These are phyloP conservation scores for Aspergillus terreus DNA, from an alignment of 2,329 filamentous ascomycete genomes.

Conservation along the genomic window DNA sequence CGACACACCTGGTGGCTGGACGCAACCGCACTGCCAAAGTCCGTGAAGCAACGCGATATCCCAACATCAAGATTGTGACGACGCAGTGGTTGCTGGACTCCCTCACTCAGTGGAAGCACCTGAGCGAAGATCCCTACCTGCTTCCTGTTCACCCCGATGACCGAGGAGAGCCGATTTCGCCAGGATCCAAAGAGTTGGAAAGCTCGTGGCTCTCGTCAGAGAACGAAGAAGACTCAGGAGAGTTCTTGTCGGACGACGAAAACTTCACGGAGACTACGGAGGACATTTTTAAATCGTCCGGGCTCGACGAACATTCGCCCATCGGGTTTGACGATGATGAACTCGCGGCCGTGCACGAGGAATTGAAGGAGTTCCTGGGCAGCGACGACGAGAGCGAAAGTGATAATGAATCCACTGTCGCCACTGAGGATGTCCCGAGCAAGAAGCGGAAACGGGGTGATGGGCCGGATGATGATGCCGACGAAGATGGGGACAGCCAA, in stretches of 20 bases:
- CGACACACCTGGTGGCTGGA: conserved; percentile 51
- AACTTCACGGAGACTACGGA: conserved; percentile 31
- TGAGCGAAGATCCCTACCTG: conserved; percentile 76
- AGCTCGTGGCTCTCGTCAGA: conserved; percentile 43
- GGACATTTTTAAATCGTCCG: conserved; percentile 49
- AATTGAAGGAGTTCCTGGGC: conserved; percentile 69
- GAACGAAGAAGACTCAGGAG: conserved; percentile 47
- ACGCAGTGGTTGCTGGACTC: conserved; percentile 86
- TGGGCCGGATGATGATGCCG: conserved; percentile 25
- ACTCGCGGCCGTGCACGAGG: conserved; percentile 64
- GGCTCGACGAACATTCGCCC: conserved; percentile 47
- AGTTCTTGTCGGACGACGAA: conserved; percentile 45
- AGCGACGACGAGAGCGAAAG: conserved; percentile 48
- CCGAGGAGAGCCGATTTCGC: conserved; percentile 43
- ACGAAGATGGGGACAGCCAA: conserved; percentile 30
- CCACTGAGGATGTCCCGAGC: conserved; percentile 20
- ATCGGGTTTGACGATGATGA: conserved; percentile 60
- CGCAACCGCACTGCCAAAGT: conserved; percentile 83
- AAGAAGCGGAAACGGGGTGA: conserved; percentile 39
- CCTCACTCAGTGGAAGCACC: conserved; percentile 74
- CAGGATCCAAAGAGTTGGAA: conserved; percentile 44
- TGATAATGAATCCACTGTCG: conserved; percentile 42
- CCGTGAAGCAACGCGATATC: conserved; percentile 73
- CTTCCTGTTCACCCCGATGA: conserved; percentile 72
- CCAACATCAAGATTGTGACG: conserved; percentile 84